phyloP scores from a whole-genome alignment of 2,329 filamentous ascomycete genomes.

The Thermomyces lanuginosus region DNA sequence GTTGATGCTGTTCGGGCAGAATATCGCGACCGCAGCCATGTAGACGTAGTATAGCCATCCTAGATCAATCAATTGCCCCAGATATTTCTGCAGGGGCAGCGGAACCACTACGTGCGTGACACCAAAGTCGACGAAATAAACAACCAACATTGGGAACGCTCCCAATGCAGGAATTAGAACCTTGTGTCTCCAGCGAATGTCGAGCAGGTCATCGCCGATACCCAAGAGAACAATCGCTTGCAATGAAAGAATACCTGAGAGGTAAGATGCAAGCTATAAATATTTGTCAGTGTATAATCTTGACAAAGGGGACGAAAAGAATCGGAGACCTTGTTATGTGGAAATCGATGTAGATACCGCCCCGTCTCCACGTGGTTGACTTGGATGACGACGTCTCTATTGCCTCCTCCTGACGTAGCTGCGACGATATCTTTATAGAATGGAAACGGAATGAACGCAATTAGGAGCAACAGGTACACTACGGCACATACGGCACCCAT shows the following conservation, averaged over 20 bases:
- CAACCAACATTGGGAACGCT: slow-evolving; percentile 78
- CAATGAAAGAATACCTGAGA: slow-evolving; percentile 83
- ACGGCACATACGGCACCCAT: slow-evolving; percentile 91
- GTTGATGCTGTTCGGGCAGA: slow-evolving; percentile 97
- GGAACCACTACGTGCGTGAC: slow-evolving; percentile 92
- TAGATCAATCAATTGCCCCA: slow-evolving; percentile 73
- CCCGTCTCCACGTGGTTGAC: slow-evolving; percentile 61
- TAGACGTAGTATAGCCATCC: slow-evolving; percentile 80
- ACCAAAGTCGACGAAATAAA: slow-evolving; percentile 97
- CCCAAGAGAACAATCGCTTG: slow-evolving; percentile 83
- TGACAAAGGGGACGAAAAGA: background rate
- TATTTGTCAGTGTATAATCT: slow-evolving; percentile 1
- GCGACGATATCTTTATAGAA: slow-evolving; percentile 98
- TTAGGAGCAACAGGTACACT: slow-evolving; percentile 76
- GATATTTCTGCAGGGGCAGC: slow-evolving; percentile 63
- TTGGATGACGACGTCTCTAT: slow-evolving; percentile 68
- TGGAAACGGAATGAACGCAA: slow-evolving; percentile 86
- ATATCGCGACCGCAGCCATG: slow-evolving; percentile 93
- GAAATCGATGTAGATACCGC: slow-evolving; percentile 76
- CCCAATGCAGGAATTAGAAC: slow-evolving; percentile 93
- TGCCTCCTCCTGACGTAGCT: slow-evolving; percentile 83
- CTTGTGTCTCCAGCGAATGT: slow-evolving; percentile 97
- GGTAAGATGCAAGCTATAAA: slow-evolving; percentile 70
- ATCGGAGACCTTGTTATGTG: slow-evolving; percentile 64
- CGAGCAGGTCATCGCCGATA: slow-evolving; percentile 88